Evolutionary conservation across 73 alveolate genomes (phyloP).

Genomic region (Paramecium primaurelia): DNA sequence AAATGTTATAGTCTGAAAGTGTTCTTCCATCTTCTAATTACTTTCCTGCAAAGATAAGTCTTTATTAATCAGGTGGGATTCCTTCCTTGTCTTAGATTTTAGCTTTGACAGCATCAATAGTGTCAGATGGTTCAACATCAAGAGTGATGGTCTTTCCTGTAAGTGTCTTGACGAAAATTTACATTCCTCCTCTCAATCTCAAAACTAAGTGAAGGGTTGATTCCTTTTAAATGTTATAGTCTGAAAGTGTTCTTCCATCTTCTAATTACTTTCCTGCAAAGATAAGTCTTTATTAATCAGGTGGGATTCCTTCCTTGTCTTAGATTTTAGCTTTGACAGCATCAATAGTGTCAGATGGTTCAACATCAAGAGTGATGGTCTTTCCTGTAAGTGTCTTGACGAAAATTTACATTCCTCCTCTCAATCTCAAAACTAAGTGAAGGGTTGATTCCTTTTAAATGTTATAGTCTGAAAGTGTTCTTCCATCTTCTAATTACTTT

Average conservation of each 20-base stretch:
- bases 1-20: slow-evolving; percentile 48
- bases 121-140: slow-evolving; percentile 59
- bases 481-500: slow-evolving; percentile 50
- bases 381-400: slow-evolving; percentile 61
- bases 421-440: slow-evolving; percentile 16
- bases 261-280: slow-evolving; percentile 56
- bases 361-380: slow-evolving; percentile 44
- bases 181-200: slow-evolving; percentile 62
- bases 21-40: slow-evolving; percentile 57
- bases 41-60: slow-evolving; percentile 59
- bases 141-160: slow-evolving; percentile 57
- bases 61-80: slow-evolving; percentile 60
- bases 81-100: slow-evolving; percentile 62
- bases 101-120: slow-evolving; percentile 50
- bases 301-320: slow-evolving; percentile 65
- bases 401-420: slow-evolving; percentile 57
- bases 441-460: slow-evolving; percentile 59
- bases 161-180: slow-evolving; percentile 49
- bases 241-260: slow-evolving; percentile 54
- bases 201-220: slow-evolving; percentile 45
- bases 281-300: slow-evolving; percentile 55
- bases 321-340: slow-evolving; percentile 46
- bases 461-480: slow-evolving; percentile 62
- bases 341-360: slow-evolving; percentile 57
- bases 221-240: slow-evolving; percentile 58